Percentiles rank a stretch among this genome's conserved stretches.
Conservation (phyloP, 2,329 filamentous ascomycete species). For the Aspergillus tubingensis region DNA sequence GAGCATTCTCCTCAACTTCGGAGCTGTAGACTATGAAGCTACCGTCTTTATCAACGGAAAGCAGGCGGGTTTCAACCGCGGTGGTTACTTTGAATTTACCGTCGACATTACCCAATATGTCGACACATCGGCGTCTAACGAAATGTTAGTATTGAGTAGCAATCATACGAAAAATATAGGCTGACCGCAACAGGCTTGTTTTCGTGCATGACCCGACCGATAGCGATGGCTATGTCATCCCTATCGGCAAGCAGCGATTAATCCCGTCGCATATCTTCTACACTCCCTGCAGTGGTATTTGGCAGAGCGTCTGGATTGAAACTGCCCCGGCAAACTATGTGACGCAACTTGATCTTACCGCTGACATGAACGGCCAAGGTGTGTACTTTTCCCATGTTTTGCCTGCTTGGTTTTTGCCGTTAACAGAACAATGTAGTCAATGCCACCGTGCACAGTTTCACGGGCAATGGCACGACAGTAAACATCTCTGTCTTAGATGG, state of each 20-base stretch:
- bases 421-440: constrained; percentile 47
- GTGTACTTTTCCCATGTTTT: constrained; percentile 23
- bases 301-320: constrained; percentile 73
- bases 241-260: constrained; percentile 66
- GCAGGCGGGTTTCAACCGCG: constrained; percentile 55
- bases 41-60: constrained; percentile 61
- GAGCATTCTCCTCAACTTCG: constrained; percentile 51
- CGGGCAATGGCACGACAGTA: constrained; percentile 37
- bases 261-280: constrained; percentile 64
- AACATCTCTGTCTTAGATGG: constrained; percentile 43
- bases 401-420: background rate
- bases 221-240: constrained; percentile 55
- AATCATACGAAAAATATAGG: background rate
- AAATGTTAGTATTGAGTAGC: constrained; percentile 48
- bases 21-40: constrained; percentile 54
- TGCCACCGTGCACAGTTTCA: constrained; percentile 56
- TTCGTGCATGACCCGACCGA: constrained; percentile 71
- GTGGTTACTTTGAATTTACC: constrained; percentile 64
- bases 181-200: constrained; percentile 52
- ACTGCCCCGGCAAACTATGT: constrained; percentile 61
- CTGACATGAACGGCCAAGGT: constrained; percentile 58
- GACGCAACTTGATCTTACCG: constrained; percentile 60
- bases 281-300: constrained; percentile 71
- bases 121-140: constrained; percentile 51
- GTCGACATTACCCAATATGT: constrained; percentile 58